These are phyloP conservation scores for Solanum tarijense DNA, from an alignment of 257 asterid genomes.

Conservation along the genomic window DNA sequence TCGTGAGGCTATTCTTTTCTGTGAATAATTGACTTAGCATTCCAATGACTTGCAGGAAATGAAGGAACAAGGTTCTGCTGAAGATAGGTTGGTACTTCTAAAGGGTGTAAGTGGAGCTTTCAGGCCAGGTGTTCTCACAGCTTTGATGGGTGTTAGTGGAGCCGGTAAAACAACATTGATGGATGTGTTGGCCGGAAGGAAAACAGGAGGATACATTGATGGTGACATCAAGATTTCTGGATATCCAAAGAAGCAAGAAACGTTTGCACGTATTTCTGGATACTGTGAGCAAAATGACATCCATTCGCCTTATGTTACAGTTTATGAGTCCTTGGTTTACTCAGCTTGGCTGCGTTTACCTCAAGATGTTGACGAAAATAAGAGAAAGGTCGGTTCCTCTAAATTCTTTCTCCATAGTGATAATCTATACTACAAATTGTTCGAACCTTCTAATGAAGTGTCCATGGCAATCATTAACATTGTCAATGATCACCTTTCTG, in stretches of 20 bases:
- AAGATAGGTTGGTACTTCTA: constrained; percentile 43
- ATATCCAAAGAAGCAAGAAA: constrained; percentile 57
- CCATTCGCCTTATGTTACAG: constrained; percentile 70
- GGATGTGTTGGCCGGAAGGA: constrained; percentile 77
- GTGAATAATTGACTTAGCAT: not conserved
- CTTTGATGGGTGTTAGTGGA: constrained; percentile 83
- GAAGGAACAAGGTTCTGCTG: constrained; percentile 45
- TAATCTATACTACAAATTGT: not conserved
- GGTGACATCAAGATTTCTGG: constrained; percentile 61
- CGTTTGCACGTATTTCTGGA: constrained; percentile 72
- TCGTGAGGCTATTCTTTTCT: not conserved
- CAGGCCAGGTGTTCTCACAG: constrained; percentile 79
- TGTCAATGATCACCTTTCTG: not conserved
- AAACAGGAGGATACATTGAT: constrained; percentile 72
- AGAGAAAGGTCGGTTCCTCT: constrained; percentile 28
- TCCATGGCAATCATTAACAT: not conserved
- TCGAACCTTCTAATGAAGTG: not conserved
- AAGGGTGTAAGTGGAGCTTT: constrained; percentile 68
- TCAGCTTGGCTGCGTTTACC: constrained; percentile 78
- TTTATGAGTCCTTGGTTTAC: constrained; percentile 58
- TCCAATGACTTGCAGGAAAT: constrained; percentile 38
- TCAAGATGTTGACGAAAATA: constrained; percentile 32
- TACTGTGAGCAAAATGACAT: constrained; percentile 78
- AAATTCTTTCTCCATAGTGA: not conserved
- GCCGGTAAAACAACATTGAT: constrained; percentile 79